These are phyloP conservation scores for Pulveroboletus ravenelii DNA, from an alignment of 768 basidiomycete genomes.

Conservation along the genomic window DNA sequence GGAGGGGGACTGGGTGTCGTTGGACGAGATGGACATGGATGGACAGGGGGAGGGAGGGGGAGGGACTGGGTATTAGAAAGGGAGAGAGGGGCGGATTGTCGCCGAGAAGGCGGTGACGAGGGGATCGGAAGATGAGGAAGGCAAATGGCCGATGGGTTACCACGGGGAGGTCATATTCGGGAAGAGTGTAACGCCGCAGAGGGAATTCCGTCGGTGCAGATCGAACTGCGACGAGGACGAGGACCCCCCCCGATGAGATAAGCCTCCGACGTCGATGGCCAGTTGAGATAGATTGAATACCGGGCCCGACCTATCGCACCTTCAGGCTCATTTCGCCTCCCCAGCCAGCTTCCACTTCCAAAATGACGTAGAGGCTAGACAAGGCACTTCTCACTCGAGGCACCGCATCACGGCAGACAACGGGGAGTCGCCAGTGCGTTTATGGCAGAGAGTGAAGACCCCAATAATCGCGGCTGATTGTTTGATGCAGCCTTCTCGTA, in stretches of 20 bases:
- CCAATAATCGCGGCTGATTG: too few relatives aligned
- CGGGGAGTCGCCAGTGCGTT: too few relatives aligned
- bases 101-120: conserved; percentile 22
- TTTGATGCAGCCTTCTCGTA: too few relatives aligned
- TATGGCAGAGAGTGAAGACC: too few relatives aligned
- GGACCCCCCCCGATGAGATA: conserved; percentile 28
- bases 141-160: conserved; percentile 25
- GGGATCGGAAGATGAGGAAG: conserved; percentile 24
- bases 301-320: too few relatives aligned
- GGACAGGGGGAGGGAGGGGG: conserved; percentile 20
- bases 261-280: conserved; percentile 28
- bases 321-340: conserved; percentile 22
- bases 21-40: conserved; percentile 50
- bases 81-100: conserved; percentile 13
- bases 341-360: conserved; percentile 7
- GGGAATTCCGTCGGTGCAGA: too few relatives aligned
- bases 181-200: too few relatives aligned
- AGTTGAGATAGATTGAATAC: background rate
- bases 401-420: conserved; percentile 12
- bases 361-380: background rate
- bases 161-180: too few relatives aligned
- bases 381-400: conserved; percentile 12
- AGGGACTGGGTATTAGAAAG: conserved; percentile 29
- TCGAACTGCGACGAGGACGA: too few relatives aligned
- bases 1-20: conserved; percentile 46